phyloP scores from a whole-genome alignment of 208 protist species.

The Endotrypanum monterogeii region DNA sequence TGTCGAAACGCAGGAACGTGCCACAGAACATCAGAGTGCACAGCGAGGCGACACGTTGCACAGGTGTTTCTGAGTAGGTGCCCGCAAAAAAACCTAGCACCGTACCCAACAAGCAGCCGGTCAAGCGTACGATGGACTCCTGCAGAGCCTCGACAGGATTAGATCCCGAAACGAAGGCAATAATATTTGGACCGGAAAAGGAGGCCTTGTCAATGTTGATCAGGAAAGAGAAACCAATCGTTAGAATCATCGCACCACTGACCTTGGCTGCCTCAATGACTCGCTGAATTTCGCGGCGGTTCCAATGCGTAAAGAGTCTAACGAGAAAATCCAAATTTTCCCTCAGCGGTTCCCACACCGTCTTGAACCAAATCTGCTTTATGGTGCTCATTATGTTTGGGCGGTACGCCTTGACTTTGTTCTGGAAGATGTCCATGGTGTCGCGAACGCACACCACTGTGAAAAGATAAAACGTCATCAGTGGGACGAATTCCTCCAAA shows the following conservation, averaged over 20 bases:
- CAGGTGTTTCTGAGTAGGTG: constrained; percentile 63
- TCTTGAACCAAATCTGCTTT: constrained; percentile 50
- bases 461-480: constrained; percentile 93
- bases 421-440: constrained; percentile 70
- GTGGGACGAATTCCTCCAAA: constrained; percentile 87
- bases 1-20: constrained; percentile 82
- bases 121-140: constrained; percentile 83
- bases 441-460: constrained; percentile 79
- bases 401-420: constrained; percentile 44
- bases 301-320: constrained; percentile 46
- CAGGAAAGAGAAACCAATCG: constrained; percentile 77
- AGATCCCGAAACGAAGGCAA: constrained; percentile 84
- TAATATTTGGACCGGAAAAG: constrained; percentile 87
- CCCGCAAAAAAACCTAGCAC: constrained; percentile 89
- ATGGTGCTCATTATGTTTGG: constrained; percentile 29
- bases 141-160: constrained; percentile 89
- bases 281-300: constrained; percentile 77
- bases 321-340: constrained; percentile 67
- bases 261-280: constrained; percentile 90
- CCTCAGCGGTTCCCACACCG: constrained; percentile 44
- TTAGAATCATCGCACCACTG: constrained; percentile 83
- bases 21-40: constrained; percentile 80
- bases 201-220: constrained; percentile 63
- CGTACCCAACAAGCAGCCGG: constrained; percentile 83
- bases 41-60: constrained; percentile 78